Conservation (phyloP, 2,329 filamentous ascomycete genomes). For the Sclerotinia spermophila region DNA sequence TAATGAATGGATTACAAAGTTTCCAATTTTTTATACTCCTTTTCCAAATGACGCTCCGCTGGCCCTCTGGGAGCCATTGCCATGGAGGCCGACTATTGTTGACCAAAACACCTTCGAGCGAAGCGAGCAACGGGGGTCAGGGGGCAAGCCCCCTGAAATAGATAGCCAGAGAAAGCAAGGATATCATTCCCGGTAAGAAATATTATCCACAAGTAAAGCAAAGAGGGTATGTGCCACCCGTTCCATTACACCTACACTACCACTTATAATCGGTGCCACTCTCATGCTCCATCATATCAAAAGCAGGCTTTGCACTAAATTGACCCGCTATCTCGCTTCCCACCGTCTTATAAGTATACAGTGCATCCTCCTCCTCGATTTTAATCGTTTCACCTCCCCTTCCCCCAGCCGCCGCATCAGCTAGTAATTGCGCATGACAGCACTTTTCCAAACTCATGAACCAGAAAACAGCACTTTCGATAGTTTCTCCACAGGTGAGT, state of each 20-base stretch:
- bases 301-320: constrained; percentile 68
- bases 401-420: constrained; percentile 58
- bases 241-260: constrained; percentile 18
- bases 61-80: background rate
- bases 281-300: constrained; percentile 65
- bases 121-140: background rate
- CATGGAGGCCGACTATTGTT: background rate
- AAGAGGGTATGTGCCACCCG: no score
- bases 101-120: background rate
- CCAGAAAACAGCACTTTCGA: constrained; percentile 53
- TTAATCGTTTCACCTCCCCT: constrained; percentile 62
- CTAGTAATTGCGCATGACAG: constrained; percentile 49
- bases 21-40: background rate
- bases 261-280: constrained; percentile 34
- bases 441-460: constrained; percentile 50
- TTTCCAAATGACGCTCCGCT: background rate
- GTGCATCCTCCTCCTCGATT: constrained; percentile 65
- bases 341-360: constrained; percentile 62
- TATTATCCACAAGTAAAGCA: background rate
- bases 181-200: background rate
- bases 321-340: constrained; percentile 60
- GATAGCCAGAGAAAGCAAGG: background rate
- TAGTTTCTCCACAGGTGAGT: constrained; percentile 47
- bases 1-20: background rate
- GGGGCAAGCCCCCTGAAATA: background rate